phyloP scores from a whole-genome alignment of 208 protist species.

The Balamuthia mandrillaris region DNA sequence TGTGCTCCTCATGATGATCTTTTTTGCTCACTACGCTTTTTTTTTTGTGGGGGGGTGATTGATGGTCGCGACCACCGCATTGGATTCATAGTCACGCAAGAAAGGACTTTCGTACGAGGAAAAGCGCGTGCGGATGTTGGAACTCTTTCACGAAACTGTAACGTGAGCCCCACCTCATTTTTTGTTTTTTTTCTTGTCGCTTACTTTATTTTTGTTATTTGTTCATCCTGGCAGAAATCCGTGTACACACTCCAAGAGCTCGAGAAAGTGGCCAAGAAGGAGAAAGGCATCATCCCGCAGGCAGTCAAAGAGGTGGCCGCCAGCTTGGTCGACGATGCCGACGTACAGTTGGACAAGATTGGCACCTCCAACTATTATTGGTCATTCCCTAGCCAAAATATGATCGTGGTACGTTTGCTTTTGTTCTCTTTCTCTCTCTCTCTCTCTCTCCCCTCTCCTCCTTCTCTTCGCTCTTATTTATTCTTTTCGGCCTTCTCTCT shows the following conservation, averaged over 20 bases:
- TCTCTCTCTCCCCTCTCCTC: background rate
- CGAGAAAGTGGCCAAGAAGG: conserved; percentile 5
- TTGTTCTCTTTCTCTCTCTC: background rate
- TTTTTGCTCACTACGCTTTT: no score
- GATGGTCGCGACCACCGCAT: no score
- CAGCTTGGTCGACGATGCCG: background rate
- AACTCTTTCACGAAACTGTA: conserved; percentile 3
- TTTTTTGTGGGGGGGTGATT: no score
- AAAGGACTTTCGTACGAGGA: conserved; percentile 33
- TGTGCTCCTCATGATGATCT: no score
- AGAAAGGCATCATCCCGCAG: background rate
- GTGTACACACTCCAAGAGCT: background rate
- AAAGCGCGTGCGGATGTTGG: conserved; percentile 27
- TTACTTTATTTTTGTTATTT: no score
- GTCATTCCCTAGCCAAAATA: conserved; percentile 10
- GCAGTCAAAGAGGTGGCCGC: conserved; percentile 28
- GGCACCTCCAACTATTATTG: conserved; percentile 42
- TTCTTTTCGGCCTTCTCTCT: background rate
- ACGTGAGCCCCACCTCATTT: no score
- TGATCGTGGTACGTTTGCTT: background rate
- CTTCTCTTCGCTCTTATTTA: background rate
- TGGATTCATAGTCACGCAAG: background rate
- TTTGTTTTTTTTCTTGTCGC: no score
- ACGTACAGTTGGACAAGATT: conserved; percentile 24
- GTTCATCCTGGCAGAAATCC: background rate